Evolutionary conservation across 192 early-diverging fungal genomes (phyloP).

Genomic region (Backusella mclennaniae): DNA sequence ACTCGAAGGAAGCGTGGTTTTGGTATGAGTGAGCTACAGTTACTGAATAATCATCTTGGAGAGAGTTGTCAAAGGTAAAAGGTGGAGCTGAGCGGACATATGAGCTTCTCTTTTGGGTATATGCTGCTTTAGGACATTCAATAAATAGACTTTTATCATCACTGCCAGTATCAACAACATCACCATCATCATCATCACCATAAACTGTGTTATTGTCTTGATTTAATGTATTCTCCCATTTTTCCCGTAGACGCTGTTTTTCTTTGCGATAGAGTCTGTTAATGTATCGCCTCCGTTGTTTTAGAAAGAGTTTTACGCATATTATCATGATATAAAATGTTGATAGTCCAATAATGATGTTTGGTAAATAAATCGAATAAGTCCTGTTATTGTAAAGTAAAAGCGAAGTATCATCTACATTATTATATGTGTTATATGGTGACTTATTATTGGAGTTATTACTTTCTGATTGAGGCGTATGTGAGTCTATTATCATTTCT

Average conservation of each 20-base stretch:
- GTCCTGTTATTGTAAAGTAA: slow-evolving; percentile 4
- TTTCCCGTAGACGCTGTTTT: neutral
- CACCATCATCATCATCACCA: neutral
- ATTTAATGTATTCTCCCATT: neutral
- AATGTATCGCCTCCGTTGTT: neutral
- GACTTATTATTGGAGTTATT: neutral
- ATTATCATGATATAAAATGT: neutral
- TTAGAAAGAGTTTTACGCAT: neutral
- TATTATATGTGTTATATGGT: neutral
- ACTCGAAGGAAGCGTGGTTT: neutral
- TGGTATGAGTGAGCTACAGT: neutral
- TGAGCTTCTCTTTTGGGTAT: neutral
- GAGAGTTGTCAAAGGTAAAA: neutral
- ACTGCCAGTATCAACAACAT: neutral
- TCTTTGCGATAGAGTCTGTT: neutral
- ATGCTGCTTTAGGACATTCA: neutral
- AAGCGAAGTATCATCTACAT: neutral
- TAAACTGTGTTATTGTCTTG: neutral
- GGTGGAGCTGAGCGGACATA: neutral
- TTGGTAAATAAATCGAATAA: neutral
- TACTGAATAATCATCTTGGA: neutral
- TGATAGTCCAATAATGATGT: neutral
- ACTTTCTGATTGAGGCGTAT: neutral
- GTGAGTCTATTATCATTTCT: slow-evolving; percentile 1
- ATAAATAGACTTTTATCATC: neutral